These are phyloP conservation scores for Claviceps pusilla DNA, from an alignment of 2,329 filamentous ascomycete genomes.

Conservation along the genomic window DNA sequence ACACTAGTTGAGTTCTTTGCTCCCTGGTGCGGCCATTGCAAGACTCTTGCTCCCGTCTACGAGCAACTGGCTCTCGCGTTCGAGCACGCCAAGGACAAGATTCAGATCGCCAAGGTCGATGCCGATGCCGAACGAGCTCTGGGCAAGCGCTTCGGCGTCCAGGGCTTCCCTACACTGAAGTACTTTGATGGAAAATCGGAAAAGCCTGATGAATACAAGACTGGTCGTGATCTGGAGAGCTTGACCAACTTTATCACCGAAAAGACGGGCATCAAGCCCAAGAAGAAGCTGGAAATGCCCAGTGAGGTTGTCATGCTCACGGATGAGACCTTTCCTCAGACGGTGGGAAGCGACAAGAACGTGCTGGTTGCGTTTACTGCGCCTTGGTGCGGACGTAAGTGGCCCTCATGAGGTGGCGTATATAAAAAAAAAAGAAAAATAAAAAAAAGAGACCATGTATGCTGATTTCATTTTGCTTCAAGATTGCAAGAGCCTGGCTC, in stretches of 20 bases:
- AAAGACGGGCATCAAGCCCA: slow-evolving; percentile 73
- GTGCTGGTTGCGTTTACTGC: slow-evolving; percentile 94
- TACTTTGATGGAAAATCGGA: slow-evolving; percentile 94
- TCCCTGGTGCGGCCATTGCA: slow-evolving; percentile 98
- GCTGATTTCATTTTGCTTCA: slow-evolving; percentile 21
- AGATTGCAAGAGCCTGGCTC: slow-evolving; percentile 92
- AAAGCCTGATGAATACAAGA: slow-evolving; percentile 69
- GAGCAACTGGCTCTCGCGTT: slow-evolving; percentile 73
- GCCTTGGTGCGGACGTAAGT: slow-evolving; percentile 95
- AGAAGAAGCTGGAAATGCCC: slow-evolving; percentile 56
- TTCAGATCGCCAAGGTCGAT: slow-evolving; percentile 90
- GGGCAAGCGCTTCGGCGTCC: slow-evolving; percentile 72
- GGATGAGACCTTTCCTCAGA: slow-evolving; percentile 61
- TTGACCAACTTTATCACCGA: slow-evolving; percentile 66
- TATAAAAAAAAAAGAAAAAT: background rate
- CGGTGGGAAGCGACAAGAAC: slow-evolving; percentile 72
- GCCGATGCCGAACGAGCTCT: slow-evolving; percentile 76
- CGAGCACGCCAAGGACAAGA: slow-evolving; percentile 52
- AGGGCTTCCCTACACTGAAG: slow-evolving; percentile 94
- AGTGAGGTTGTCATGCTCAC: slow-evolving; percentile 69
- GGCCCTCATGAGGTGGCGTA: background rate
- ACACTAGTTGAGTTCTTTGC: slow-evolving; percentile 97
- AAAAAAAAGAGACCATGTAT: background rate
- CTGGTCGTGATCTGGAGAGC: slow-evolving; percentile 76
- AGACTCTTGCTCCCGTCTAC: slow-evolving; percentile 85